These are phyloP conservation scores for Wickerhamomyces queroliae DNA, from an alignment of 805 yeast genomes.

Conservation along the genomic window DNA sequence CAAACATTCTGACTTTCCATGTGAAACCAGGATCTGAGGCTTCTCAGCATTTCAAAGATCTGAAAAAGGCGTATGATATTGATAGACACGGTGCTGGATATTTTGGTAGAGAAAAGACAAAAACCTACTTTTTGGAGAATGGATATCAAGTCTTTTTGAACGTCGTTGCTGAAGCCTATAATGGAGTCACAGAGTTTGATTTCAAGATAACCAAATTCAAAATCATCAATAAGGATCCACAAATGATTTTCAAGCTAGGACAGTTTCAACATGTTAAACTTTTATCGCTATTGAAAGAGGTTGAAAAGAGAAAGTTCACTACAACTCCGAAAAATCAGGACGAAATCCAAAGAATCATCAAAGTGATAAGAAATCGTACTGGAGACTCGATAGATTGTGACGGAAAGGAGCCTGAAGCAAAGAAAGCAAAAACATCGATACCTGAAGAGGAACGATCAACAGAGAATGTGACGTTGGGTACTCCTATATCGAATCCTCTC, in stretches of 20 bases:
- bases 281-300: background rate
- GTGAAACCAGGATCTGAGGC: background rate
- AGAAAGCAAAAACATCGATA: background rate
- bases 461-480: too few species aligned
- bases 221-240: conserved; percentile 1
- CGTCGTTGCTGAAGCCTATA: conserved; percentile 1
- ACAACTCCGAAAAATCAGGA: background rate
- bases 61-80: background rate
- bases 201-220: conserved; percentile 1
- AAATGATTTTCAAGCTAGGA: background rate
- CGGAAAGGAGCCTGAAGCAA: background rate
- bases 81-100: background rate
- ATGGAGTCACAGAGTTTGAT: conserved; percentile 1
- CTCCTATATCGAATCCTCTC: background rate
- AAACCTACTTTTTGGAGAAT: conserved; percentile 1
- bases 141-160: background rate
- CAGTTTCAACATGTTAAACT: background rate
- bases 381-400: background rate
- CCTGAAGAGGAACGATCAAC: too few species aligned
- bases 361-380: background rate
- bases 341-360: background rate
- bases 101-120: too few species aligned
- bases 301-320: background rate
- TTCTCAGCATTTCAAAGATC: background rate
- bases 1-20: background rate